A percentile compares a stretch with the other conserved stretches of the same genome.
phyloP scores from a whole-genome alignment of 1,284 basidiomycete genomes.

The Salmacisia buchloeana region DNA sequence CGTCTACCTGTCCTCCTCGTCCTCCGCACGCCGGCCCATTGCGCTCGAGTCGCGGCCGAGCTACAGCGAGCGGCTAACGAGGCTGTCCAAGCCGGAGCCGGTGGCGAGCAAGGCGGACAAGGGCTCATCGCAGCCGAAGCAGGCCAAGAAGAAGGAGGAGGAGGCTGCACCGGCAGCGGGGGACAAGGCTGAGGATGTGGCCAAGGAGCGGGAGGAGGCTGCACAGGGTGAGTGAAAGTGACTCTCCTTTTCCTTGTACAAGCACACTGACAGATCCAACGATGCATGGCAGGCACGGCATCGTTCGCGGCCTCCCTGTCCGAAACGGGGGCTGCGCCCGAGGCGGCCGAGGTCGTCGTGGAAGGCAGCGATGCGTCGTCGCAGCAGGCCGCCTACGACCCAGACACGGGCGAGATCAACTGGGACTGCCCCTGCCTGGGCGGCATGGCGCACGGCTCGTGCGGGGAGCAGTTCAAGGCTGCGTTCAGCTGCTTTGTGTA shows the following conservation, averaged over 20 bases:
- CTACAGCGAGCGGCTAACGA: not conserved
- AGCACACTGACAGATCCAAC: not conserved
- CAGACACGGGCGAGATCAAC: constrained; percentile 68
- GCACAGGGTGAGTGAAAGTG: not conserved
- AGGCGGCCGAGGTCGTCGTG: constrained; percentile 28
- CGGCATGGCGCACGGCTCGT: constrained; percentile 96
- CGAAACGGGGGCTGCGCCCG: constrained; percentile 19
- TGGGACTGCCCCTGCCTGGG: constrained; percentile 68
- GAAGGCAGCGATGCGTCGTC: constrained; percentile 12
- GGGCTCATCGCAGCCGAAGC: not conserved
- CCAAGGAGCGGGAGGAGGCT: not conserved
- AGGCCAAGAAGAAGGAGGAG: not conserved
- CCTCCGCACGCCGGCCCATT: no score
- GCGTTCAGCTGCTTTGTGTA: constrained; percentile 97
- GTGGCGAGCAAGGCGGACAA: no score
- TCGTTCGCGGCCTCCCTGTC: not conserved
- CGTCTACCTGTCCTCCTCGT: no score
- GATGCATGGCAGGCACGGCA: not conserved
- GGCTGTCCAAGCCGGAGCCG: not conserved
- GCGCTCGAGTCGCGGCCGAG: not conserved
- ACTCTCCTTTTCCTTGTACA: not conserved
- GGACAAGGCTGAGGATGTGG: not conserved
- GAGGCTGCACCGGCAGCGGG: not conserved
- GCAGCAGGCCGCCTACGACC: constrained; percentile 63
- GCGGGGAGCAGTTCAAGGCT: constrained; percentile 85